Base-by-base conservation (phyloP, 208 protist genomes). In the Borovskyia barvae region DNA sequence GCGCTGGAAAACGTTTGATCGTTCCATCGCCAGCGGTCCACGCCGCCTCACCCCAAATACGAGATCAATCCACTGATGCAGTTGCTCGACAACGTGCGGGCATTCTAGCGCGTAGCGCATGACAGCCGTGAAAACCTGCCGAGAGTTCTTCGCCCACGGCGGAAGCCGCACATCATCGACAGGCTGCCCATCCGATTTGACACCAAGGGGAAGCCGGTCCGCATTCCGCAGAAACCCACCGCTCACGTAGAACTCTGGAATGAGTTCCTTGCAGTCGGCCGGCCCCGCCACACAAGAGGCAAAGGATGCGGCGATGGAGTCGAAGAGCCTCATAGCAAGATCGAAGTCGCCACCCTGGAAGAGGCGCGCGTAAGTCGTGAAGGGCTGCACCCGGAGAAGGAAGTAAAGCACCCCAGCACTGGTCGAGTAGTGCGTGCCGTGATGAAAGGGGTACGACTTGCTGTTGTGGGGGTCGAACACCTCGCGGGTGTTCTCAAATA, bases 51-150 rank as follows among this genome's bases (percentile, higher is more conserved):
- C 97, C 17, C 98, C 98, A 72, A 99, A 99, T 48, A 99, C 89
- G 14, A 99, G 86, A 69, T 99, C 98, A 51, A 99, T 98, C 98
- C 98, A 99, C 40, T 89, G 45, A 64, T 99, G 93, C 30, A 99
- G 64, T 56, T 97, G 73, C 12, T 89, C 47, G 2, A 82, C 71
- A 0, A 99, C 96, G 60, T 93, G 87, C 29, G 80, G 79, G 25
- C 75, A 88, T 72, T 99, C 98, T 45, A 99, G 80, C 20, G 96
- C 96, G 51, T 90, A 82, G 11, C 92, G 81, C 75, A 97, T 88
- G 15, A 94, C 87, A 1, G 72, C 54, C 6, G 94, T 83, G 77
- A 99, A 99, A 8, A 97, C 82, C 50, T 96, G 79, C 11, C 82
- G 57, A 2, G 83, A 89, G 41, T 72, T 80, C 57, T 94, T 90